Evolutionary conservation across 2,329 filamentous ascomycete species (phyloP).

Genomic region (Lecanicillium sp.): DNA sequence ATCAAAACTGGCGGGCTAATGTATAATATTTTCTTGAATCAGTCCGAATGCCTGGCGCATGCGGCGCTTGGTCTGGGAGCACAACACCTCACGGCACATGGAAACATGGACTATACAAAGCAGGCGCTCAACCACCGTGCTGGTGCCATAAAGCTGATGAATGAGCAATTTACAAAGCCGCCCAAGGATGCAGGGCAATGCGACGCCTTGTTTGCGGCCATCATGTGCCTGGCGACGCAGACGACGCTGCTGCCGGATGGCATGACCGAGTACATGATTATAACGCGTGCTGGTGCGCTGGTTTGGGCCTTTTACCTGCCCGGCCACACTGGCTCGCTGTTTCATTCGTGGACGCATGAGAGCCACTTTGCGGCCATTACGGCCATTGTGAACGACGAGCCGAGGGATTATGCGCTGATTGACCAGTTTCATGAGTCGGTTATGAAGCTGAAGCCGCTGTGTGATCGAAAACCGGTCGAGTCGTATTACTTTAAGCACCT

Average conservation of each 20-base stretch:
- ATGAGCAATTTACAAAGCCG: slow-evolving; percentile 19
- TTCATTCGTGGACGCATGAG: slow-evolving; percentile 15
- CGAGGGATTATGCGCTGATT: slow-evolving; percentile 12
- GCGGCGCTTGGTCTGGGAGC: slow-evolving; percentile 29
- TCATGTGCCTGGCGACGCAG: slow-evolving; percentile 27
- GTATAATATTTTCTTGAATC: not conserved
- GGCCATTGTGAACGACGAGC: slow-evolving; percentile 15
- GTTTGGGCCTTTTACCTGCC: slow-evolving; percentile 16
- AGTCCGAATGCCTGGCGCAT: slow-evolving; percentile 30
- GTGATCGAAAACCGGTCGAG: slow-evolving; percentile 11
- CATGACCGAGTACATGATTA: slow-evolving; percentile 29
- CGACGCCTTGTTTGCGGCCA: slow-evolving; percentile 26
- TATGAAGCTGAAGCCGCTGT: slow-evolving; percentile 11
- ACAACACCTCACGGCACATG: slow-evolving; percentile 24
- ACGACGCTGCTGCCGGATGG: slow-evolving; percentile 26
- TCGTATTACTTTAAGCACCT: slow-evolving; percentile 12
- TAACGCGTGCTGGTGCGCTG: slow-evolving; percentile 21
- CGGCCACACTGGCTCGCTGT: slow-evolving; percentile 13
- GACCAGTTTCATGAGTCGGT: slow-evolving; percentile 14
- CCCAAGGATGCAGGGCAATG: slow-evolving; percentile 20
- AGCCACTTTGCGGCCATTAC: slow-evolving; percentile 19
- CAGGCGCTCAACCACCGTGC: slow-evolving; percentile 27
- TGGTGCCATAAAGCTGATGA: slow-evolving; percentile 24
- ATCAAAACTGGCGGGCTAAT: too few species aligned
- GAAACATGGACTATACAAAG: slow-evolving; percentile 16